Base-by-base conservation (phyloP, 192 early-diverging fungal genomes). In the Chytriomyces sp. region DNA sequence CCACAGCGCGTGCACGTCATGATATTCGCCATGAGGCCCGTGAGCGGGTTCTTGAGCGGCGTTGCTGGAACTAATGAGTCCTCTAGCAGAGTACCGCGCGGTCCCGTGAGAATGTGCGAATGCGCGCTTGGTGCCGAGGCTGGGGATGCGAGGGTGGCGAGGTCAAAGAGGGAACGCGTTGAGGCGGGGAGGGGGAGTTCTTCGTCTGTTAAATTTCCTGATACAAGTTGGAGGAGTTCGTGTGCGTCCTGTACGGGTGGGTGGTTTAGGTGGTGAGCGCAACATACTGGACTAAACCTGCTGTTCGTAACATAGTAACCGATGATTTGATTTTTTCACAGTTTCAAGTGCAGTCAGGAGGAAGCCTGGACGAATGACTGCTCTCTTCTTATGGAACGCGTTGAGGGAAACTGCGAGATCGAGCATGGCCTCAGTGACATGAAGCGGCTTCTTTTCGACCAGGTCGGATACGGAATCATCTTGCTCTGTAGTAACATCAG, bases 201-300 rank as follows among this genome's bases (percentile, higher is more conserved):
- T 73, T 96, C 92, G 14, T 85, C 81, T 19, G 88, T 86, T 7
- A 94, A 70, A 26, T 87, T 85, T 37, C 86, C 86, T 3, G 91
- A 91, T 1, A 96, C 85, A 0, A 93, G 80, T 71, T 93, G 90
- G 58, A 94, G 90, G 8, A 93, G 84, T 75, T 96, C 94, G 76
- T 96, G 93, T 7, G 94, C 94, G 69, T 96, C 94, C 82, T 95
- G 88, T 49, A n/a, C 22, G 14, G 44, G 22, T 3, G 40, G 40
- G 17, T 34, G 33, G 57, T 17, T 19, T 12, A n/a, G 36, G 26
- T 72, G 0, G 22, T 14, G 25, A 64, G 28, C 54, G 17, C 6
- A 37, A 52, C 36, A 52, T 14, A 28, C 7, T 39, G 26, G 8
- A 37, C 2, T 33, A 75, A 10, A 78, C 76, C 70, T 81, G 76